Evolutionary conservation across 208 protist genomes (phyloP).

Genomic region (Herpetomonas tarakana): DNA sequence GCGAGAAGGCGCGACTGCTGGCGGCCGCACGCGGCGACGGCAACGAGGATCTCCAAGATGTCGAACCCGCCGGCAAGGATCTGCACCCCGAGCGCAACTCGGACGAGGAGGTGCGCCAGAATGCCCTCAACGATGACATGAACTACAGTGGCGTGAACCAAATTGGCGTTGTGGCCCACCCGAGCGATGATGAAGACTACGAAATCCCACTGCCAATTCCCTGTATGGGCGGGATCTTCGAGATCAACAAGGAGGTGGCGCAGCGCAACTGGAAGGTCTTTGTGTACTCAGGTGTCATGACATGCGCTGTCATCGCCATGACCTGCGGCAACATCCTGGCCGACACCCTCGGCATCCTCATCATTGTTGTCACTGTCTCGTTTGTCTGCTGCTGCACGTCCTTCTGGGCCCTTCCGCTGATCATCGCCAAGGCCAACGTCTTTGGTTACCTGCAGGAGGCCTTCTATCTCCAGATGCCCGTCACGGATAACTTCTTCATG

Average conservation of each 20-base stretch:
- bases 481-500: constrained; percentile 66
- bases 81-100: constrained; percentile 7
- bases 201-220: constrained; percentile 9
- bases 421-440: constrained; percentile 70
- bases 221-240: constrained; percentile 43
- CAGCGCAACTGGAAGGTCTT: constrained; percentile 46
- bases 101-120: constrained; percentile 4
- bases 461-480: constrained; percentile 59
- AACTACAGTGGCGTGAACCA: constrained; percentile 16
- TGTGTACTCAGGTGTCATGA: constrained; percentile 50
- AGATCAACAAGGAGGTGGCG: constrained; percentile 61
- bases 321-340: constrained; percentile 38
- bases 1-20: constrained; percentile 7
- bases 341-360: constrained; percentile 26
- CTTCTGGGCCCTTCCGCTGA: constrained; percentile 59
- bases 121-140: constrained; percentile 3
- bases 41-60: neutral
- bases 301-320: constrained; percentile 35
- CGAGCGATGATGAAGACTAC: neutral
- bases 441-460: constrained; percentile 52
- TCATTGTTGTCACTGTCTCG: constrained; percentile 29
- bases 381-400: constrained; percentile 27
- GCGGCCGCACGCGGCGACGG: neutral
- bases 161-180: neutral
- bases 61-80: constrained; percentile 1